These are phyloP conservation scores for Phytophthora boehmeriae DNA, from an alignment of 352 stramenopile genomes.

Conservation along the genomic window DNA sequence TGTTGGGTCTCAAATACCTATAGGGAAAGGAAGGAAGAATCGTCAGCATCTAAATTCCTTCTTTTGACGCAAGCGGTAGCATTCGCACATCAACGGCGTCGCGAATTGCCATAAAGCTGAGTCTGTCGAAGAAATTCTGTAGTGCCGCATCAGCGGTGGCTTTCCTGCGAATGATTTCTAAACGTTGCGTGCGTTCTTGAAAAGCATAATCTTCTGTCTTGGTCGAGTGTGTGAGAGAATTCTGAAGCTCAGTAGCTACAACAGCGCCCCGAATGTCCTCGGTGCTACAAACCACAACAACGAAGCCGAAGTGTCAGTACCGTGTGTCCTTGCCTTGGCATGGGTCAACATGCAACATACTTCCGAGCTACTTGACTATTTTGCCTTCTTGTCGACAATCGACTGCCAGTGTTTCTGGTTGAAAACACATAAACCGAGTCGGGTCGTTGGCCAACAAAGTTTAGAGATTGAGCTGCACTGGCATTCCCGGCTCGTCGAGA, in stretches of 20 bases:
- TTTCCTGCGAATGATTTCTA: slow-evolving; percentile 41
- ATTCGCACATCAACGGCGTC: slow-evolving; percentile 38
- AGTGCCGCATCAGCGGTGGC: slow-evolving; percentile 31
- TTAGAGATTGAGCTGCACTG: neutral
- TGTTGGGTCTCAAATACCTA: slow-evolving; percentile 39
- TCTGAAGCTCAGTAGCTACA: no score
- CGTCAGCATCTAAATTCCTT: neutral
- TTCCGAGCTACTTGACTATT: no score
- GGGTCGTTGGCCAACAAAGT: slow-evolving; percentile 3
- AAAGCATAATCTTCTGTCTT: no score
- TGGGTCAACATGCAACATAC: no score
- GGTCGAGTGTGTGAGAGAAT: no score
- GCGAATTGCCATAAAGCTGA: slow-evolving; percentile 36
- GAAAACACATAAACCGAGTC: slow-evolving; percentile 1
- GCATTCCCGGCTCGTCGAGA: neutral
- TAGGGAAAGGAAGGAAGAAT: neutral
- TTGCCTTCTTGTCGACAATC: slow-evolving; percentile 6
- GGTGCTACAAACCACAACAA: neutral
- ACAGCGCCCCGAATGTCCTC: no score
- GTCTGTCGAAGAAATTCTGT: slow-evolving; percentile 53
- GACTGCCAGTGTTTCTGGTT: slow-evolving; percentile 1
- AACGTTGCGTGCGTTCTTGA: slow-evolving; percentile 11
- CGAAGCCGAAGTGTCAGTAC: slow-evolving; percentile 4
- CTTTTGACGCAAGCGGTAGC: no score
- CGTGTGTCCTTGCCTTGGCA: no score